Evolutionary conservation across 768 basidiomycete genomes (phyloP).

Genomic region (Polyporus arcularius): DNA sequence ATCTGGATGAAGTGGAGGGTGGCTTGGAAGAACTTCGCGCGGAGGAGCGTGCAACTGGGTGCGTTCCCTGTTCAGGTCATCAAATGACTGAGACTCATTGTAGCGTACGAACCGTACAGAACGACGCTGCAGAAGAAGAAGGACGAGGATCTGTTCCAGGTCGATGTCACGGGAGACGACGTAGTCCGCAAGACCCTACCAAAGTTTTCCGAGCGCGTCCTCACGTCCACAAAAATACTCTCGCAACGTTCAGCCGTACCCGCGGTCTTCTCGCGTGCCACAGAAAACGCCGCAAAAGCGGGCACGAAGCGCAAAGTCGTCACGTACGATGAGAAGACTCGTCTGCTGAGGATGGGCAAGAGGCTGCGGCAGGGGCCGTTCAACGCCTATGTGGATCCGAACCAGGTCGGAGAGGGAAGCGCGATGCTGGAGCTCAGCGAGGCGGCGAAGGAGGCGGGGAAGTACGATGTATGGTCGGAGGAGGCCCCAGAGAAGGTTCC

Average conservation of each 20-base stretch:
- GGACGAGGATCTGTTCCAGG: slow-evolving; percentile 74
- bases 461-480: slow-evolving; percentile 63
- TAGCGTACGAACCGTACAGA: slow-evolving; percentile 36
- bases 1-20: slow-evolving; percentile 76
- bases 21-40: slow-evolving; percentile 73
- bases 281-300: slow-evolving; percentile 22
- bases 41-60: slow-evolving; percentile 86
- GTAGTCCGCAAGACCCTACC: slow-evolving; percentile 64
- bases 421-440: slow-evolving; percentile 63
- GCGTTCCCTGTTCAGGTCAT: slow-evolving; percentile 25
- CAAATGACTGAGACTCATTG: background rate
- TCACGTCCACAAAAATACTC: slow-evolving; percentile 79
- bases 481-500: slow-evolving; percentile 34
- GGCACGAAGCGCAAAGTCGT: slow-evolving; percentile 48
- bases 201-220: slow-evolving; percentile 50
- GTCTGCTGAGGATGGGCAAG: slow-evolving; percentile 76
- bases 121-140: slow-evolving; percentile 63
- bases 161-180: slow-evolving; percentile 82
- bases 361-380: slow-evolving; percentile 72
- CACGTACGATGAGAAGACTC: slow-evolving; percentile 70
- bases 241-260: slow-evolving; percentile 86
- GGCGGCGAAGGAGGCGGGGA: slow-evolving; percentile 68
- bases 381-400: slow-evolving; percentile 67
- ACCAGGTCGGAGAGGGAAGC: slow-evolving; percentile 66
- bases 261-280: slow-evolving; percentile 67